Conservation (phyloP, 192 early-diverging fungal genomes). For the Linnemannia exigua region DNA sequence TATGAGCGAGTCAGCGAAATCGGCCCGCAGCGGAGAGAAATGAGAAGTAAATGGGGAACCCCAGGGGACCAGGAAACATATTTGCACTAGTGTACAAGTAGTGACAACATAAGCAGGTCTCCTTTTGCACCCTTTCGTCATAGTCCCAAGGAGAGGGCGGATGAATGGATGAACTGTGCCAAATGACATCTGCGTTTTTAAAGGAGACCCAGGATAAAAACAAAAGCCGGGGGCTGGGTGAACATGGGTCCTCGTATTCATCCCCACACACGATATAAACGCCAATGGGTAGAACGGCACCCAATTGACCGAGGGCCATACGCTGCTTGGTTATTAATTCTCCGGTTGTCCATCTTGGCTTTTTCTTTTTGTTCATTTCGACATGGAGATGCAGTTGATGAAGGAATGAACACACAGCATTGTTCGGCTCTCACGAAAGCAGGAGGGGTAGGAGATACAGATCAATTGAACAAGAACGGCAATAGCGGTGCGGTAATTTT, state of each 20-base stretch:
- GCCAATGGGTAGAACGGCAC: too few relatives aligned
- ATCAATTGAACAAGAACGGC: neutral
- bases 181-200: neutral
- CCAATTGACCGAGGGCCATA: neutral
- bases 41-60: neutral
- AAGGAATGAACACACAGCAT: neutral
- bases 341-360: neutral
- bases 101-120: too few relatives aligned
- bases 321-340: neutral
- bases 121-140: too few relatives aligned
- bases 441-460: neutral
- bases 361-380: neutral
- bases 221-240: neutral
- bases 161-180: too few relatives aligned
- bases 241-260: neutral
- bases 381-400: neutral
- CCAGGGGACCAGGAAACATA: neutral
- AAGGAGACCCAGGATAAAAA: conserved; percentile 1
- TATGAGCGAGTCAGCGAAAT: neutral
- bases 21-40: conserved; percentile 5
- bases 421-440: neutral
- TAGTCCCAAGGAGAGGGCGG: neutral
- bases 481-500: neutral
- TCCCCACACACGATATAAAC: neutral
- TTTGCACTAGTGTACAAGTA: neutral